Base-by-base conservation (phyloP, 1,284 basidiomycete species). In the Taiwanofungus camphoratus region DNA sequence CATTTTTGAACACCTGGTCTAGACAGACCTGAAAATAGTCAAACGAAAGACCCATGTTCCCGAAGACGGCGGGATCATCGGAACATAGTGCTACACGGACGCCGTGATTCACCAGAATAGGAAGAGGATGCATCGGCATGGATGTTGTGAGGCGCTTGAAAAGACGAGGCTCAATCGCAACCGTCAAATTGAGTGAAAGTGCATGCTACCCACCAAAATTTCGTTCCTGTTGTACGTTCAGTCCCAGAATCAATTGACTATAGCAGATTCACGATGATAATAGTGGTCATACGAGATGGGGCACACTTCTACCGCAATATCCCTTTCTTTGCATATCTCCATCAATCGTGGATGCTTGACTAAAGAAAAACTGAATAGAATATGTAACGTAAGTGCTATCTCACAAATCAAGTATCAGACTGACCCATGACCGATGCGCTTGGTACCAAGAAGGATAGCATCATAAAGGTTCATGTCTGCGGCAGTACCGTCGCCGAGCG, bases 391-490 rank as follows among this genome's bases (percentile, higher is more conserved):
- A 9, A 34, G n/a, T n/a, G n/a, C n/a, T n/a, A n/a, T n/a, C n/a
- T n/a, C 13, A 39, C 12, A 24, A 29, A 29, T n/a, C 31, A 16
- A 33, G 27, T 19, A 11, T 13, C 7, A 15, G 5, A 54, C 64
- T 43, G 44, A 84, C 81, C 81, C 87, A 62, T 90, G 87, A 0
- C 87, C 87, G 43, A 89, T 88, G 12, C 87, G 74, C 54, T 81
- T 86, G 3, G 87, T 85, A 18, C 80, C 86, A 13, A 89, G 66
- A 23, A 87, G 59, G 34, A 90, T 76, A 3, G 87, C 87, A 56
- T 90, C 87, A 55, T 85, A 88, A 27, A 91, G 63, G 56, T 91
- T 91, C 38, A 73, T 59, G 52, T 91, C 87, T 12, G 82, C 79
- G 23, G 66, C 61, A 7, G 74, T 76, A 3, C 86, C 86, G 54